Base-by-base conservation (phyloP, 2,329 filamentous ascomycete species). In the Hypoxylon sp. region DNA sequence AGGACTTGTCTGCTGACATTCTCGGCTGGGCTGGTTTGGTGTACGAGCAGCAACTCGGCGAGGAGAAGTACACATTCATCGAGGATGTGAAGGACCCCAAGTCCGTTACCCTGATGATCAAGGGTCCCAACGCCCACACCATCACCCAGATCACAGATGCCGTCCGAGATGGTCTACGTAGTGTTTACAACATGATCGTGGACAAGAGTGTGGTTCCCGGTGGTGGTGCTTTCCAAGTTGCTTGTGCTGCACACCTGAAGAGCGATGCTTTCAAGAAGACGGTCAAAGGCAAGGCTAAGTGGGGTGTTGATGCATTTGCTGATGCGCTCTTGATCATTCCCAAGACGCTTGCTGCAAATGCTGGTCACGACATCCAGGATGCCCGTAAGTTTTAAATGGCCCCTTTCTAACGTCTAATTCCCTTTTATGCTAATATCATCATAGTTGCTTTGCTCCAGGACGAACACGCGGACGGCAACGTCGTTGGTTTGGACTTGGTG, bases 111-210 rank as follows among this genome's bases (percentile, higher is more conserved):
- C 80, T 99, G 21, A 81, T 99, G 67, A 97, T 99, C 80, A 99
- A 97, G 80, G 94, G 94, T 16, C 94, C 94, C 59, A 99, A 99
- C 75, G 81, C 87, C 68, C 94, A 99, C 78, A 97, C 93, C 55
- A 99, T 99, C 66, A 86, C 89, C 9, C 94, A 99, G 74, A 91
- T 99, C 68, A 96, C 91, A 61, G 94, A 99, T 70, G 94, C 94
- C 2, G 94, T 97, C 32, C 86, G 94, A 44, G 94, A 99, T 70
- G 94, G 94, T 57, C 81, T 99, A 62, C 86, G 94, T 68, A 96
- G 91, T 70, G 94, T 97, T 38, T 97, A 97, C 83, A 99, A 99
- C 80, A 96, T 96, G 81, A 97, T 99, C 71, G 93, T 97, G n/a
- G 94, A 99, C 72, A 86, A 88, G 75, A 93, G 89, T 63, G 94